A percentile compares a stretch with the other conserved stretches of the same genome.
Conservation (phyloP, 768 basidiomycete genomes). For the Vararia minispora region DNA sequence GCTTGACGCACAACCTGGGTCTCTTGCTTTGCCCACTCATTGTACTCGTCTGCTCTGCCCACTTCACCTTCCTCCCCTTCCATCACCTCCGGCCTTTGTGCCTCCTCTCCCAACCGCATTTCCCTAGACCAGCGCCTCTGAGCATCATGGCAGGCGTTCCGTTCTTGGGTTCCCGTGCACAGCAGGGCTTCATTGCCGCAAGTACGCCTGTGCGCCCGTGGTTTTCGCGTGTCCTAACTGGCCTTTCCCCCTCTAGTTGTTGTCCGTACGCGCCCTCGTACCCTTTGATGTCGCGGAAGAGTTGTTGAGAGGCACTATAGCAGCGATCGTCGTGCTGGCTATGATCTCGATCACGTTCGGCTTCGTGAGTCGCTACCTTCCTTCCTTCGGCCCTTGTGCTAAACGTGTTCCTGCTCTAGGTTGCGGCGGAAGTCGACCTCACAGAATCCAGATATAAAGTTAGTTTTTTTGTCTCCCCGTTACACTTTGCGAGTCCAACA, state of each 20-base stretch:
- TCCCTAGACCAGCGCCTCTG: neutral
- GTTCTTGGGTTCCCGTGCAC: constrained; percentile 62
- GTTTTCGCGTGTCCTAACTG: neutral
- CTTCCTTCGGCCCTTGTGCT: neutral
- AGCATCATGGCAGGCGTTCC: constrained; percentile 56
- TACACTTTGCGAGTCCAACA: constrained; percentile 5
- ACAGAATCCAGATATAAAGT: constrained; percentile 42
- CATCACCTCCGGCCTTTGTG: neutral
- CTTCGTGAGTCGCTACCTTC: constrained; percentile 30
- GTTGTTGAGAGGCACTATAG: constrained; percentile 24
- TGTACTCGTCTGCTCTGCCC: neutral
- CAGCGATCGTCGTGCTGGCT: constrained; percentile 62
- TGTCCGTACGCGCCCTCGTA: constrained; percentile 7
- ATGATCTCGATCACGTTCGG: constrained; percentile 68
- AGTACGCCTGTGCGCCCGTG: constrained; percentile 31
- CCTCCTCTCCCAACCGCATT: constrained; percentile 1
- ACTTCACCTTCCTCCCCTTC: constrained; percentile 4
- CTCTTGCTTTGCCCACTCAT: neutral
- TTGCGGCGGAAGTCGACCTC: constrained; percentile 38
- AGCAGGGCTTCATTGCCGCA: constrained; percentile 59
- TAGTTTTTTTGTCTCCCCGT: neutral
- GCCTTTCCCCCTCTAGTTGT: constrained; percentile 5
- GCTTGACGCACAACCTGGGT: constrained; percentile 2
- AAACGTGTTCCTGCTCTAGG: constrained; percentile 25
- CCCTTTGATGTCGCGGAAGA: neutral